Percentiles rank a stretch among this genome's conserved stretches.
These are phyloP conservation scores for Salix arbutifolia DNA, from an alignment of 345 rosid genomes.

Conservation along the genomic window DNA sequence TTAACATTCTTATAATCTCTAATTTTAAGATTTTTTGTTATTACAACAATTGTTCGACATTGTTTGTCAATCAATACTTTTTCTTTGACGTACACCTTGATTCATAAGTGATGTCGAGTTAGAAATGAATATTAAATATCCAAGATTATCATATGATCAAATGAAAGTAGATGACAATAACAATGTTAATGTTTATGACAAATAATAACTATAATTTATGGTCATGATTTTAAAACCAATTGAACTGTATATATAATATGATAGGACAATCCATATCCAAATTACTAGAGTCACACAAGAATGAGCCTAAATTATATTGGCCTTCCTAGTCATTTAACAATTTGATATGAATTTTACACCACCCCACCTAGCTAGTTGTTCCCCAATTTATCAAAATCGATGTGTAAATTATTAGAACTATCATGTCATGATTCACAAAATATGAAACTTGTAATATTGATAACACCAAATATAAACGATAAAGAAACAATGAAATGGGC, in stretches of 20 bases:
- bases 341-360: background rate
- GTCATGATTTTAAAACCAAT: no score
- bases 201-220: no score
- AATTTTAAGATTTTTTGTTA: background rate
- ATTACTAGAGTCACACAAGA: no score
- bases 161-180: background rate
- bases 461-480: background rate
- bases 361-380: background rate
- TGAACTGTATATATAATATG: no score
- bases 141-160: no score
- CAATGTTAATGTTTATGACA: no score
- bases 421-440: background rate
- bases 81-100: background rate
- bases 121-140: background rate
- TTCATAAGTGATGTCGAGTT: background rate
- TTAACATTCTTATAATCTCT: no score
- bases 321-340: fast-evolving
- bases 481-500: background rate
- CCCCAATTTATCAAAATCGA: background rate
- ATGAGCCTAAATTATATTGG: no score
- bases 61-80: background rate
- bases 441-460: background rate
- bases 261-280: background rate
- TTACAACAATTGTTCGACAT: background rate
- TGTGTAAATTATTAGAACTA: background rate